These are phyloP conservation scores for Pleurotus salmoneostramineus DNA, from an alignment of 768 basidiomycete species.

Conservation along the genomic window DNA sequence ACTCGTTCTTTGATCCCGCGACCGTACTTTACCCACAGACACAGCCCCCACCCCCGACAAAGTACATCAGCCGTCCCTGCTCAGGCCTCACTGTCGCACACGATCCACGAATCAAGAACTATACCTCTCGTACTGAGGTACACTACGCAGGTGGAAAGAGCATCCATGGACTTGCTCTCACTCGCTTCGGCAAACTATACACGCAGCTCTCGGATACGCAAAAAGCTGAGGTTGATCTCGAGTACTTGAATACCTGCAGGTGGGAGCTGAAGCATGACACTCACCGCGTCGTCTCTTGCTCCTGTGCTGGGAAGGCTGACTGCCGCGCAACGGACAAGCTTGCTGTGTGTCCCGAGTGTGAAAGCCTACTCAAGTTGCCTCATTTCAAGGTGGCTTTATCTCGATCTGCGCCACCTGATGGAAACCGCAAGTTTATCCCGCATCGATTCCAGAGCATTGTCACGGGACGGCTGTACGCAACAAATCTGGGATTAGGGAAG, in stretches of 20 bases:
- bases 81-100: not conserved
- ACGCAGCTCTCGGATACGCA: not conserved
- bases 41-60: too few species aligned
- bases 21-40: not conserved
- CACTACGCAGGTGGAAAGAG: not conserved
- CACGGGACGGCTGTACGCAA: not conserved
- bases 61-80: not conserved
- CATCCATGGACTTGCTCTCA: not conserved
- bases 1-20: not conserved
- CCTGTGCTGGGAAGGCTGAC: not conserved
- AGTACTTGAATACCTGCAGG: not conserved
- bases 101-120: not conserved
- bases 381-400: not conserved
- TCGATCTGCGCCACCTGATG: not conserved
- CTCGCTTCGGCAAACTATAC: not conserved
- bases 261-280: not conserved
- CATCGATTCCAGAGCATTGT: not conserved
- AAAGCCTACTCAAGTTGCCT: not conserved
- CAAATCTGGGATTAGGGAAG: not conserved
- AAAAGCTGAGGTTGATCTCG: not conserved
- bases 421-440: not conserved
- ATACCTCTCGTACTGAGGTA: not conserved
- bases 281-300: not conserved
- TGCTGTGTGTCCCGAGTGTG: not conserved
- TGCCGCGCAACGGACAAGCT: not conserved